Conservation (phyloP, 2,329 filamentous ascomycete genomes). For the Hypoxylon sp. region DNA sequence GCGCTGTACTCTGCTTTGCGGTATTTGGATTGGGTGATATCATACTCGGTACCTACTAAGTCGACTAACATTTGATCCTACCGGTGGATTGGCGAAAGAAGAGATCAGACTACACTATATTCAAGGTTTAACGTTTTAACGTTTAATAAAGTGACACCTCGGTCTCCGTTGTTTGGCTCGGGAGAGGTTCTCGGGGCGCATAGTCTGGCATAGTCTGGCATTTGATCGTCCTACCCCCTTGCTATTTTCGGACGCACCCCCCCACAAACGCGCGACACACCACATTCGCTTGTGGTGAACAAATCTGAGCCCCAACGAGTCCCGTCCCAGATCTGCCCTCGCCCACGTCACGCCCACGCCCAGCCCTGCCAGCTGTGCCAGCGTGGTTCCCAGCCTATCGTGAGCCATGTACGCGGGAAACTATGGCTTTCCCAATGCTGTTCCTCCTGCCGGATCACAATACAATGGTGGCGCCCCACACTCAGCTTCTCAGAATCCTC, state of each 20-base stretch:
- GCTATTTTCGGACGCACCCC: constrained; percentile 48
- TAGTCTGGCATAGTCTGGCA: constrained; percentile 38
- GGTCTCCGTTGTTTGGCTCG: constrained; percentile 37
- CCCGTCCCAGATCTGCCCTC: constrained; percentile 49
- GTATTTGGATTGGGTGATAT: constrained; percentile 27
- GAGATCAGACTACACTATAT: constrained; percentile 27
- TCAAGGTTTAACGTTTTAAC: constrained; percentile 25
- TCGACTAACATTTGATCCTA: constrained; percentile 27
- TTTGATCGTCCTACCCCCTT: constrained; percentile 51
- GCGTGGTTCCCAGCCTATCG: constrained; percentile 50
- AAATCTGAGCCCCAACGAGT: constrained; percentile 51
- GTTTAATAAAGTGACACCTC: constrained; percentile 43
- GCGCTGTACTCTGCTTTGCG: constrained; percentile 14
- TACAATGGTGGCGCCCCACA: constrained; percentile 65
- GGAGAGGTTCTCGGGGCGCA: constrained; percentile 38
- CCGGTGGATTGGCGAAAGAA: constrained; percentile 34
- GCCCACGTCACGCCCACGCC: constrained; percentile 46
- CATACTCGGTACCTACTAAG: constrained; percentile 28
- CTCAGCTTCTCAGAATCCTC: constrained; percentile 58
- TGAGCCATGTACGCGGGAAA: constrained; percentile 68
- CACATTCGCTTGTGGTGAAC: constrained; percentile 45
- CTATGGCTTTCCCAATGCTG: constrained; percentile 67
- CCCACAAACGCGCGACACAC: constrained; percentile 50
- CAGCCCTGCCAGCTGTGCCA: constrained; percentile 52
- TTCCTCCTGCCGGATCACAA: constrained; percentile 59